These are phyloP conservation scores for Camellia sinensis DNA, from an alignment of 148 eudicot species.

Conservation along the genomic window DNA sequence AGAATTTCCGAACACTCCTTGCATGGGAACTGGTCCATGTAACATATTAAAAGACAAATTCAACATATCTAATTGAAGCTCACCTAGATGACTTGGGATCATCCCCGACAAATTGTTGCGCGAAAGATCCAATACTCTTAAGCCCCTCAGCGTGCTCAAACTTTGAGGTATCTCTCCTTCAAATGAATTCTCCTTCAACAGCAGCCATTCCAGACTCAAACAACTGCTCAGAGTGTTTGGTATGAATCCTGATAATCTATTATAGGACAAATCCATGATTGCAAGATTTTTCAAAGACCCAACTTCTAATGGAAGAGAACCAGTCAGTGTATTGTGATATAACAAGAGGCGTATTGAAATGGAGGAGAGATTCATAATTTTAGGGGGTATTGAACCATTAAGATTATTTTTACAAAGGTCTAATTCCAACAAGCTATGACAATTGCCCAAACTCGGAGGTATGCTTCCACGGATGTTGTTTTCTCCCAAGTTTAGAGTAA, in stretches of 20 bases:
- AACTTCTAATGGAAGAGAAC: conserved; percentile 9
- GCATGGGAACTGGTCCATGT: not conserved
- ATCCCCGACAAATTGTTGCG: not conserved
- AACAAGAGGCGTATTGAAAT: not conserved
- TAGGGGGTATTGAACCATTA: conserved; percentile 20
- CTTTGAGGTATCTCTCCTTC: conserved; percentile 1
- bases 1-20: conserved; percentile 3
- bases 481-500: not conserved
- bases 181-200: not conserved
- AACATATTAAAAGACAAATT: conserved; percentile 1
- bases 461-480: conserved; percentile 1
- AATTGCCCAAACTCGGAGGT: conserved; percentile 16
- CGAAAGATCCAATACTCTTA: conserved; percentile 6
- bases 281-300: conserved; percentile 10
- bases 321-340: conserved; percentile 9
- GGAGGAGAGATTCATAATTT: not conserved
- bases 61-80: not conserved
- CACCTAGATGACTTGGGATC: not conserved
- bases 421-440: not conserved
- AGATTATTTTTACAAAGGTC: not conserved
- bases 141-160: not conserved
- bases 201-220: not conserved
- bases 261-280: conserved; percentile 1
- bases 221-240: not conserved
- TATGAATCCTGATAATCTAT: not conserved